Conservation (phyloP, 1,284 basidiomycete genomes). For the Malassezia brasiliensis region DNA sequence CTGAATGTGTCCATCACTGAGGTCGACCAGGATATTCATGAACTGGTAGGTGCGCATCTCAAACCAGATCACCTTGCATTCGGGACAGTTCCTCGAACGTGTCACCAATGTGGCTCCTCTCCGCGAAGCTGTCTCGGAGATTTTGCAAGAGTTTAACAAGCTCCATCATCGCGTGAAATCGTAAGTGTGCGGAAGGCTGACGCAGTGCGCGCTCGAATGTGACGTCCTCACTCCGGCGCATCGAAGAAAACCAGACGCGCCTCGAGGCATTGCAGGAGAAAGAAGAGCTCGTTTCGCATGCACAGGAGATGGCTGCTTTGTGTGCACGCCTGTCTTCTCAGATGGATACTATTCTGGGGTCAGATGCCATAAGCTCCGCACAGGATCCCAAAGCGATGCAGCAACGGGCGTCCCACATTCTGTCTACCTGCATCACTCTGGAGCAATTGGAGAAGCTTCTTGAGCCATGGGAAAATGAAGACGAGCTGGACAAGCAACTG, state of each 20-base stretch:
- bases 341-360: conserved; percentile 6
- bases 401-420: conserved; percentile 2
- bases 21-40: conserved; percentile 15
- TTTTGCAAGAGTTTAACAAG: neutral
- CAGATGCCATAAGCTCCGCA: neutral
- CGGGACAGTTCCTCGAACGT: neutral
- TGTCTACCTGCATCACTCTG: neutral
- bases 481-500: neutral
- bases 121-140: neutral
- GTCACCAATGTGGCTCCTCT: neutral
- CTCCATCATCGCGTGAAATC: neutral
- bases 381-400: conserved; percentile 1
- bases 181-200: neutral
- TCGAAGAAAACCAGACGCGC: neutral
- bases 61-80: conserved; percentile 1
- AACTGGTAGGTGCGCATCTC: conserved; percentile 1
- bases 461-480: neutral
- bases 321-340: neutral
- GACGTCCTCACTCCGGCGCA: neutral
- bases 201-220: conserved; percentile 6
- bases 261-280: neutral
- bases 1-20: conserved; percentile 12
- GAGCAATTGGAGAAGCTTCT: neutral
- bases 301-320: neutral
- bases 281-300: neutral